These are phyloP conservation scores for Pseudogymnoascus sp. DNA, from an alignment of 2,329 filamentous ascomycete species.

Conservation along the genomic window DNA sequence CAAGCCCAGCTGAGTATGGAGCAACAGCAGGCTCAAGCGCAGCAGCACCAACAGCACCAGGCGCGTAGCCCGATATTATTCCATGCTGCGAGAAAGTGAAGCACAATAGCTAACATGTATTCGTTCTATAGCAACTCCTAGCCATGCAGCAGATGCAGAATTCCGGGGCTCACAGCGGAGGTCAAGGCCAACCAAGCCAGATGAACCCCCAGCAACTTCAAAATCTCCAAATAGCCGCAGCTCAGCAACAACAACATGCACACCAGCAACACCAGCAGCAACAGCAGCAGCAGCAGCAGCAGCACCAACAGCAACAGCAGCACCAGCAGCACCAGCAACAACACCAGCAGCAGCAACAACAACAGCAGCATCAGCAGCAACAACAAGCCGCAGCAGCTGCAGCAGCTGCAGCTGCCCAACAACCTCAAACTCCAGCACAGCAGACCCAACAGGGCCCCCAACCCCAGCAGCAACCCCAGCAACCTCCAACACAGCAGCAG, in stretches of 20 bases:
- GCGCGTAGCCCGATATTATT: not conserved
- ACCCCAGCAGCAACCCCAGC: constrained; percentile 35
- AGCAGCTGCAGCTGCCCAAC: constrained; percentile 14
- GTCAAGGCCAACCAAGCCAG: constrained; percentile 40
- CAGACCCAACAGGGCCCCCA: constrained; percentile 37
- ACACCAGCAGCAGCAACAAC: constrained; percentile 31
- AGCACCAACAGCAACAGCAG: constrained; percentile 34
- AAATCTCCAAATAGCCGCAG: constrained; percentile 33
- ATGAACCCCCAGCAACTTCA: constrained; percentile 43
- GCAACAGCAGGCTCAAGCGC: constrained; percentile 33
- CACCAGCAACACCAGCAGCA: constrained; percentile 40
- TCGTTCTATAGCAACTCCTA: constrained; percentile 32
- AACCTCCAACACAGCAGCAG: constrained; percentile 32
- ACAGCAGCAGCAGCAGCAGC: constrained; percentile 34
- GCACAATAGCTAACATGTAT: not conserved
- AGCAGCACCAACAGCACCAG: constrained; percentile 26
- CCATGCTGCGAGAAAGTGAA: not conserved
- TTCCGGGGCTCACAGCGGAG: constrained; percentile 36
- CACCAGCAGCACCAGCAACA: constrained; percentile 21
- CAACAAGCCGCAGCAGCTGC: constrained; percentile 18
- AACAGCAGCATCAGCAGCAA: constrained; percentile 26
- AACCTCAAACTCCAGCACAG: constrained; percentile 28
- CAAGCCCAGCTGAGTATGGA: constrained; percentile 31
- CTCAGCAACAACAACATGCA: constrained; percentile 37
- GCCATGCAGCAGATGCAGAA: constrained; percentile 40